These are phyloP conservation scores for Clonostachys chloroleuca DNA, from an alignment of 2,329 filamentous ascomycete genomes.

Conservation along the genomic window DNA sequence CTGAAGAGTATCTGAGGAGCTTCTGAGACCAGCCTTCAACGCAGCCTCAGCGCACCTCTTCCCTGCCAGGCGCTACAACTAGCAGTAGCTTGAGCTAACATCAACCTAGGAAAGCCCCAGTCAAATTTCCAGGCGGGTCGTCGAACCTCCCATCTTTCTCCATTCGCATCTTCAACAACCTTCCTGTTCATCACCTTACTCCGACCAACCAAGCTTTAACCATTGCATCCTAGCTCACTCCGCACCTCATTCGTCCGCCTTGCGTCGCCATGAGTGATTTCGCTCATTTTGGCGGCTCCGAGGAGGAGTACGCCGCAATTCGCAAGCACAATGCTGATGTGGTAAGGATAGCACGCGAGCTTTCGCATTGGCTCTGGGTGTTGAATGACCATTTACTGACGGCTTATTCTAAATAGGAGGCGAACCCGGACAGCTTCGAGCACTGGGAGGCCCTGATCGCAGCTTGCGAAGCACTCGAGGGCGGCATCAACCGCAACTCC, in stretches of 20 bases:
- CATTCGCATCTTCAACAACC: too few species aligned
- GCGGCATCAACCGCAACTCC: constrained; percentile 93
- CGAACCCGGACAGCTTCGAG: constrained; percentile 86
- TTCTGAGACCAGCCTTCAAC: too few species aligned
- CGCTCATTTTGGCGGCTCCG: constrained; percentile 63
- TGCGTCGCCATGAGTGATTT: constrained; percentile 61
- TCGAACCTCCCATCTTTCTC: too few species aligned
- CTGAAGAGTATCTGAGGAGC: too few species aligned
- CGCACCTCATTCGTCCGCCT: neutral
- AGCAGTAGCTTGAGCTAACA: too few species aligned
- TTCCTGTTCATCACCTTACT: too few species aligned
- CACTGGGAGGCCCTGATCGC: constrained; percentile 90
- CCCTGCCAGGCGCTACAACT: too few species aligned
- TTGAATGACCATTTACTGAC: constrained; percentile 11
- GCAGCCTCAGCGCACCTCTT: too few species aligned
- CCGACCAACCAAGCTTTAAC: too few species aligned
- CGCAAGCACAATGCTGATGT: constrained; percentile 74
- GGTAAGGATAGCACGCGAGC: constrained; percentile 38
- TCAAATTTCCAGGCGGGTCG: too few species aligned
- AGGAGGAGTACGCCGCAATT: constrained; percentile 80
- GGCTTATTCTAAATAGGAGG: constrained; percentile 33
- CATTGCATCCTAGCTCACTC: too few species aligned
- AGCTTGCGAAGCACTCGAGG: constrained; percentile 79
- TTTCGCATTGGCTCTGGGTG: constrained; percentile 4
- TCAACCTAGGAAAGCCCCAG: too few species aligned